Percentiles rank a stretch among this genome's conserved stretches.
These are phyloP conservation scores for Penicillium sp. DNA, from an alignment of 2,329 filamentous ascomycete species.

Conservation along the genomic window DNA sequence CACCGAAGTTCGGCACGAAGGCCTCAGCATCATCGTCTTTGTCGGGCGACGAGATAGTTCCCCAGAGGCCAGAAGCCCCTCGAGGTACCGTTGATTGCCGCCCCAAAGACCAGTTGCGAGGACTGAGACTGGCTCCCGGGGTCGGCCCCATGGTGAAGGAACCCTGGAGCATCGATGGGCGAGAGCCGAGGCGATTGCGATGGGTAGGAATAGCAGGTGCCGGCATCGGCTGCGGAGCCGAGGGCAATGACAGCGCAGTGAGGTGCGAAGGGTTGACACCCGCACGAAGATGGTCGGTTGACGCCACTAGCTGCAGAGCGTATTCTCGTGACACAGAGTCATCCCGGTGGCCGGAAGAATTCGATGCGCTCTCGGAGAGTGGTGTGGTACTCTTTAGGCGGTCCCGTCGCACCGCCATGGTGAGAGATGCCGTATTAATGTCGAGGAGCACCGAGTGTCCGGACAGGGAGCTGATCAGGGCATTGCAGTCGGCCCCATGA, in stretches of 20 bases:
- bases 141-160: constrained; percentile 25
- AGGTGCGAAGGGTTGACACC: constrained; percentile 36
- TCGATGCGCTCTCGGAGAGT: constrained; percentile 4
- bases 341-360: constrained; percentile 5
- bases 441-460: constrained; percentile 88
- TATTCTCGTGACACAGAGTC: constrained; percentile 49
- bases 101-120: constrained; percentile 22
- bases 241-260: constrained; percentile 22
- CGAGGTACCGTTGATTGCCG: constrained; percentile 21
- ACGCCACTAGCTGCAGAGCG: constrained; percentile 56
- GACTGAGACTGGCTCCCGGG: constrained; percentile 9
- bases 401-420: constrained; percentile 68
- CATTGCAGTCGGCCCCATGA: constrained; percentile 94
- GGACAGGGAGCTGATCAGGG: constrained; percentile 83
- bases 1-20: constrained; percentile 36
- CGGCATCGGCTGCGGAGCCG: constrained; percentile 13
- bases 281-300: constrained; percentile 56
- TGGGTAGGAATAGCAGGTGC: constrained; percentile 27
- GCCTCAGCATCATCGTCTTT: constrained; percentile 25
- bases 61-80: constrained; percentile 34
- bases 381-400: constrained; percentile 14
- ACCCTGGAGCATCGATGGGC: constrained; percentile 25
- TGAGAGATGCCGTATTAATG: constrained; percentile 82
- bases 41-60: constrained; percentile 22
- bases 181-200: constrained; percentile 31